Evolutionary conservation across 148 eudicot species (phyloP), one percentile per base, ranked within the genome.

Genomic region (Rhododendron williamsianum): DNA sequence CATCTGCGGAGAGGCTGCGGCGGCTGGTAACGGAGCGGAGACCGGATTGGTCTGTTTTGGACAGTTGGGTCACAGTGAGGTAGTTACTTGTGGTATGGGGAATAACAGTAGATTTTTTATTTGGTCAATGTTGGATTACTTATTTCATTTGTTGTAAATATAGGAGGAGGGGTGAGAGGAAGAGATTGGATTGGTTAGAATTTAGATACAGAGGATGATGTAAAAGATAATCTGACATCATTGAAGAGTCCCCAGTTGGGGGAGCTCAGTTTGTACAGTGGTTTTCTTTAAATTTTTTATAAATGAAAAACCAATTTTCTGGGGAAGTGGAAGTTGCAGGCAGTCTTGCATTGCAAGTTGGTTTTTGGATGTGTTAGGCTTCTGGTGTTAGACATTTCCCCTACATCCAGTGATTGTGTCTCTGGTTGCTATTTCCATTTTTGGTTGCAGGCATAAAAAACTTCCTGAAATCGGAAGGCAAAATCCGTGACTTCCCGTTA

Each of bases 61-160:
- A 79, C 9, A 84, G 86, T 78, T 90, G 92, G 92, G 83, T 89
- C 80, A 89, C 85, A 1, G 78, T 90, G 0, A 90, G 92, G 76
- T 86, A 84, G 81, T 51, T 56, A 9, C 4, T 25, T 69, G 45
- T 60, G 6, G 76, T 23, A 74, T 9, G 1, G 72, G 72, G 72
- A 65, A 65, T 65, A 13, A 8, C 15, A 12, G 6, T 18, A 16
- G 60, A 15, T 67, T 43, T 38, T 33, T n/a, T 41, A 78, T 36
- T 65, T 43, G 36, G 46, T 81, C 46, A 13, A 23, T n/a, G 48
- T 27, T 21, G 1, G 60, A 54, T 54, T 54, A 21, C 18, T 18
- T 60, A 21, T 54, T 18, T 60, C 0, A 23, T n/a, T n/a, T 21
- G 65, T 19, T 33, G n/a, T 6, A 76, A 38, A 38, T 18, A 33